Evolutionary conservation across 78 protist species (phyloP).

Genomic region (Planoprotostelium fungivorum): DNA sequence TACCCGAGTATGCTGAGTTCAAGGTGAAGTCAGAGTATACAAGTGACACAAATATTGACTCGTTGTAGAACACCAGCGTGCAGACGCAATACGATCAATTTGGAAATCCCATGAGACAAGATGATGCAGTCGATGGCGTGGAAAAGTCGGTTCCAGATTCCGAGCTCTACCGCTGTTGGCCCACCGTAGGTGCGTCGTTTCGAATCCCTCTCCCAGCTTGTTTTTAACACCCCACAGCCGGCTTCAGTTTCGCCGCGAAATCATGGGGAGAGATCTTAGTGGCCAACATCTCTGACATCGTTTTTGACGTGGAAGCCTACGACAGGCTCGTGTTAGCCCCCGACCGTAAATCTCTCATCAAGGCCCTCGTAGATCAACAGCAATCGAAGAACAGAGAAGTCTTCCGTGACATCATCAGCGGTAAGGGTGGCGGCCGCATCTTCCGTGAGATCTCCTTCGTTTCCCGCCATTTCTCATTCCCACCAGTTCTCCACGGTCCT

Average conservation of each 20-base stretch:
- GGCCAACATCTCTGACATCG: neutral
- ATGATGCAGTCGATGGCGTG: neutral
- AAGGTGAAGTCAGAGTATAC: neutral
- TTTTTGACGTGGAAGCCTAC: conserved; percentile 17
- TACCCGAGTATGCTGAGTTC: neutral
- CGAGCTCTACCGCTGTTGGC: conserved; percentile 1
- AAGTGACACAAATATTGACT: neutral
- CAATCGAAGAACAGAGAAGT: neutral
- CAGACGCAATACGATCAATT: neutral
- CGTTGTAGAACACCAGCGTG: neutral
- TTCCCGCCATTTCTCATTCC: conserved; percentile 12
- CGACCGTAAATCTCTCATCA: conserved; percentile 8
- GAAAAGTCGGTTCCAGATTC: neutral
- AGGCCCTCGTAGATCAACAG: neutral
- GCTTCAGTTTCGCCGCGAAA: conserved; percentile 18
- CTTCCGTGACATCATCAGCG: conserved; percentile 17
- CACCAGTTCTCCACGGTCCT: neutral
- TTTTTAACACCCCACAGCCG: neutral
- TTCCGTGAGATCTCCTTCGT: conserved; percentile 9
- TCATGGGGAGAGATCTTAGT: conserved; percentile 16
- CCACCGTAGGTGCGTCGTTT: neutral
- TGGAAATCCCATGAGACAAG: neutral
- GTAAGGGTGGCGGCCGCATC: conserved; percentile 34
- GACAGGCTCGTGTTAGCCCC: conserved; percentile 8
- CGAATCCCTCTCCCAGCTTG: too few relatives aligned